These are phyloP conservation scores for Citrus cavaleriei DNA, from an alignment of 345 rosid genomes.

Conservation along the genomic window DNA sequence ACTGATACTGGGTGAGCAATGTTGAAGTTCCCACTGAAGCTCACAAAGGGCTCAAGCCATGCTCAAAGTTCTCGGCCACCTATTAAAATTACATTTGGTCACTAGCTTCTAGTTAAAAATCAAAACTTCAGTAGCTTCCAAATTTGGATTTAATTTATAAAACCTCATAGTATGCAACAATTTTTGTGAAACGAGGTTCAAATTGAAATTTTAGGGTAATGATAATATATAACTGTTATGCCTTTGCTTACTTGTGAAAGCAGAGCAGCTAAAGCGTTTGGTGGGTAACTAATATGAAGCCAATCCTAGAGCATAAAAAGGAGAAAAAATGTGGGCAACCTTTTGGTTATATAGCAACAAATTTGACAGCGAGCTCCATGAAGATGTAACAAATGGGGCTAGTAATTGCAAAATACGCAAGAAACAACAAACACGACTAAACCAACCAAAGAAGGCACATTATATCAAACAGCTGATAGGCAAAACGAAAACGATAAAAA, in stretches of 20 bases:
- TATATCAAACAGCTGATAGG: background rate
- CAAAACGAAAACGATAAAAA: background rate
- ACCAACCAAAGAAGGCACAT: background rate
- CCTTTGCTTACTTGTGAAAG: no score
- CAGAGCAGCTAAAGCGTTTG: no score
- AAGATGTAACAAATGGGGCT: no score
- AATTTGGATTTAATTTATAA: background rate
- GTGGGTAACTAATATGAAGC: no score
- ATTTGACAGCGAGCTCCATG: no score
- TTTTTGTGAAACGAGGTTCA: background rate
- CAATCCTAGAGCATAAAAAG: background rate
- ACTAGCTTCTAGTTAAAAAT: background rate
- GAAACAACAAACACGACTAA: no score
- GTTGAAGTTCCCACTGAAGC: conserved; percentile 40
- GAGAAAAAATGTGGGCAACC: no score
- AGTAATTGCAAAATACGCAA: no score
- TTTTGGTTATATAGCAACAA: no score
- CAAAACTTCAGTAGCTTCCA: conserved; percentile 1
- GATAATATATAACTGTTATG: no score
- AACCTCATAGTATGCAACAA: background rate
- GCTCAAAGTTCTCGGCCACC: conserved; percentile 50
- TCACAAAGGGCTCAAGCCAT: conserved; percentile 52
- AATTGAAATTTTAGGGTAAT: background rate
- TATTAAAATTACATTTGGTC: background rate
- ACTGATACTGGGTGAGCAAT: background rate